Evolutionary conservation across 1,284 basidiomycete species (phyloP), one percentile per base, ranked within the genome.

Genomic region (Sporisorium exsertum): DNA sequence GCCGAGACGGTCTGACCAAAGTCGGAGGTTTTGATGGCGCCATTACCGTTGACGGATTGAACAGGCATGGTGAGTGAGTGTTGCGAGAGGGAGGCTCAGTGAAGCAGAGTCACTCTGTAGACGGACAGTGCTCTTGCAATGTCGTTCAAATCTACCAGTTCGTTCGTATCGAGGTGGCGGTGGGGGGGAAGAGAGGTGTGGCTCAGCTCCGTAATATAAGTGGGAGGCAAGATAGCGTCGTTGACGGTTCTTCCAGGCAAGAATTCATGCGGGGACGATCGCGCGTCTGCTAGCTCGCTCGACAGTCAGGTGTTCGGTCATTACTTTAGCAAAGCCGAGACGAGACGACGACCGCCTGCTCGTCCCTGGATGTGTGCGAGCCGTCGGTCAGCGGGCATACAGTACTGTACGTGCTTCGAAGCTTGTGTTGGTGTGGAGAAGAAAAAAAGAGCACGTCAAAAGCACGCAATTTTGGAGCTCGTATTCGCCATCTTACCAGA

Each of bases 381-480:
- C 51, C 22, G 51, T 52, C 9, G 22, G 51, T 37, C 33, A 20
- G 51, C 22, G 22, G n/a, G n/a, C n/a, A n/a, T n/a, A n/a, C n/a
- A n/a, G n/a, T n/a, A n/a, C n/a, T n/a, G n/a, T n/a, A n/a, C n/a
- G n/a, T n/a, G n/a, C n/a, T n/a, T n/a, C n/a, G n/a, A n/a, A n/a
- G 46, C 15, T 13, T 47, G 50, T 57, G 55, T 47, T 47, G 32
- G 55, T 47, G 43, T 57, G 56, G 56, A 53, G 45, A 56, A 33
- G 33, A 54, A 64, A 33, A 45, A 54, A 64, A 29, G 16, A 26
- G 29, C 40, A 18, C 8, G 7, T 40, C 3, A 1, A 16, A 53
- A 66, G 64, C 64, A 66, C 64, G 64, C 64, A 55, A 66, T 66
- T 60, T 60, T 60, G 2, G n/a, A 60, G 47, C 58, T 58, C 56